Conservation (phyloP, 768 basidiomycete species). For the Coprinopsis strossmayeri region DNA sequence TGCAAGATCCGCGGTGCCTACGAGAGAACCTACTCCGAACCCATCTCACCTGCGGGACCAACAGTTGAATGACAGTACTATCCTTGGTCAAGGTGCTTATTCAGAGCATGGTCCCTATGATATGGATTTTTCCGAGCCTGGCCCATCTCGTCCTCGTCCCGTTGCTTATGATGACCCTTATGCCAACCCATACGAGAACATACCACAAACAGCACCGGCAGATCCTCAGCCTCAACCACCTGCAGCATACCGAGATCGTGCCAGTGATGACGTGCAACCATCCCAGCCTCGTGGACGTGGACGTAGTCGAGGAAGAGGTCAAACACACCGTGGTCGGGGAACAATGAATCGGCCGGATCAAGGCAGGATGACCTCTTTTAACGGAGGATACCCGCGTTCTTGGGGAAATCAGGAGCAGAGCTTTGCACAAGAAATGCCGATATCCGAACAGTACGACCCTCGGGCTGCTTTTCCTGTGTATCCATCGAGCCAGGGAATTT, state of each 20-base stretch:
- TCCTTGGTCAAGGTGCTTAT: constrained; percentile 55
- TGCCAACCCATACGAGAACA: constrained; percentile 37
- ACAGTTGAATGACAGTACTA: constrained; percentile 41
- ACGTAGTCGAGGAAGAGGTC: constrained; percentile 29
- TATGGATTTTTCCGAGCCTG: constrained; percentile 45
- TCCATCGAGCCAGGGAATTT: background rate
- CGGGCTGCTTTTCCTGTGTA: background rate
- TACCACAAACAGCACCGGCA: constrained; percentile 11
- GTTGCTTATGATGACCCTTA: constrained; percentile 80
- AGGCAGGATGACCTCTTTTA: background rate
- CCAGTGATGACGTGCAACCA: constrained; percentile 10
- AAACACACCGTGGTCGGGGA: constrained; percentile 24
- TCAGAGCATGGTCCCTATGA: constrained; percentile 67
- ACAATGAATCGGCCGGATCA: constrained; percentile 8
- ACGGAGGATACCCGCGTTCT: background rate
- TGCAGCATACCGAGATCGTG: background rate
- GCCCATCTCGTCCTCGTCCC: constrained; percentile 58
- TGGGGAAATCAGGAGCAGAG: background rate
- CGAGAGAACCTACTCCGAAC: constrained; percentile 48
- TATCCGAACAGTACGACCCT: constrained; percentile 8
- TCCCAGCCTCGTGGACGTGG: constrained; percentile 20
- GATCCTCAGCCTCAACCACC: background rate
- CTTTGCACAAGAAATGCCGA: background rate
- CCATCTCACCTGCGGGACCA: constrained; percentile 49
- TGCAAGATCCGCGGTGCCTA: constrained; percentile 41